Base-by-base conservation (phyloP, 2,329 filamentous ascomycete species). In the Lasiodiplodia citricola region DNA sequence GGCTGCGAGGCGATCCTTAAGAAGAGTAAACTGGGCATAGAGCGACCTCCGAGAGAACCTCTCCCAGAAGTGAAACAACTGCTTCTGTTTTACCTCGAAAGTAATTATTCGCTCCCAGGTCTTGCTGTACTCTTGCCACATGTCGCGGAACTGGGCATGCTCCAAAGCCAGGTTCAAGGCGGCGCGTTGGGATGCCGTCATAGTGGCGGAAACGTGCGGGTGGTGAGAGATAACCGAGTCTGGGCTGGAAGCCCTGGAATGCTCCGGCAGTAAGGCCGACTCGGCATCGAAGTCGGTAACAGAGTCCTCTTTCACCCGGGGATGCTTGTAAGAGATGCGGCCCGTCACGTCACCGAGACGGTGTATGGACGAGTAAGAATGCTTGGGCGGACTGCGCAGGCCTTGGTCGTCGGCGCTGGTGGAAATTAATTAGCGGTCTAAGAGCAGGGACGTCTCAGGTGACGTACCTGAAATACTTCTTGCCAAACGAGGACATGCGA, bases 1-100 rank as follows among this genome's bases (percentile, higher is more conserved):
- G 31, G 50, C 51, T n/a, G 18, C 25, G 4, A 62, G 21, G 4
- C 47, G 44, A 5, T 68, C 67, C 58, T 35, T 23, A 3, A 64
- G 41, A 11, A 50, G 18, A 6, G 38, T n/a, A 21, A 44, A 64
- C 14, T 68, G 67, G 25, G 47, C 31, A 18, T 50, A 31, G 21
- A 68, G 60, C 58, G 58, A 64, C 28, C 28, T 68, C 18, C 55
- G 38, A 23, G 67, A 68, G 52, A 65, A 68, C 41, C 41, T 65
- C 5, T 57, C 60, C 18, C 54, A 68, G 14, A 68, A 68, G 8
- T 56, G 23, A 10, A 68, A 38, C 41, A 68, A 25, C 16, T 51
- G 41, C 28, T 60, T 64, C 52, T 68, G 67, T n/a, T 68, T 68
- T n/a, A 65, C 52, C 18, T 68, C 67, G 23, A 64, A 68, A 18